Percentiles rank a stretch among this genome's conserved stretches.
Conservation (phyloP, 257 asterid genomes). For the Fraxinus pennsylvanica region DNA sequence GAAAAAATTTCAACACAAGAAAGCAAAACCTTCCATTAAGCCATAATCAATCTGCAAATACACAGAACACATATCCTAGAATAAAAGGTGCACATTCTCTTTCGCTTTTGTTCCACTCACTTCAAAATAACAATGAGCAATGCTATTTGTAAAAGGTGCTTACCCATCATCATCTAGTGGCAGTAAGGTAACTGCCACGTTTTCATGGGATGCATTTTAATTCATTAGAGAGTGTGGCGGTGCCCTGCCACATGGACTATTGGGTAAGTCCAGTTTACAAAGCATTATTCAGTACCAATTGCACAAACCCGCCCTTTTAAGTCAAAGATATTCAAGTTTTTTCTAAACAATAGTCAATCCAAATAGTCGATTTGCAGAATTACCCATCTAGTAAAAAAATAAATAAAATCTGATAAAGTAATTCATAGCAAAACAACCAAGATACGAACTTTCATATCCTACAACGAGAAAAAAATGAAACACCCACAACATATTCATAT, state of each 20-base stretch:
- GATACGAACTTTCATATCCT: neutral
- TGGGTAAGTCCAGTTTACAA: no score
- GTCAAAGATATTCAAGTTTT: neutral
- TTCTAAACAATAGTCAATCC: neutral
- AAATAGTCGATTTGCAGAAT: neutral
- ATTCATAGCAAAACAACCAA: neutral
- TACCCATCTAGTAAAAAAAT: neutral
- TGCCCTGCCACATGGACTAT: no score
- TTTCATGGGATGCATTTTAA: no score
- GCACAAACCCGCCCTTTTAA: neutral
- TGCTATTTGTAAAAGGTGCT: no score
- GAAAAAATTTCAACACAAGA: neutral
- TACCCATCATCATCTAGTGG: no score
- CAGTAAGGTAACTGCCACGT: no score
- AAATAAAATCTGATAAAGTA: neutral
- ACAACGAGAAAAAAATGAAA: neutral
- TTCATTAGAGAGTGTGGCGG: no score
- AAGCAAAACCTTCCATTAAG: neutral
- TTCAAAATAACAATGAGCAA: neutral
- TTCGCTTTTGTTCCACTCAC: neutral
- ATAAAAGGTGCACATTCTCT: neutral
- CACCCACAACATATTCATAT: neutral
- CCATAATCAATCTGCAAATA: neutral
- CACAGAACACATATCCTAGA: neutral
- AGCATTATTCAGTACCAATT: neutral